Conservation (phyloP, 441 rosid genomes). For the Arabidopsis lyrata region DNA sequence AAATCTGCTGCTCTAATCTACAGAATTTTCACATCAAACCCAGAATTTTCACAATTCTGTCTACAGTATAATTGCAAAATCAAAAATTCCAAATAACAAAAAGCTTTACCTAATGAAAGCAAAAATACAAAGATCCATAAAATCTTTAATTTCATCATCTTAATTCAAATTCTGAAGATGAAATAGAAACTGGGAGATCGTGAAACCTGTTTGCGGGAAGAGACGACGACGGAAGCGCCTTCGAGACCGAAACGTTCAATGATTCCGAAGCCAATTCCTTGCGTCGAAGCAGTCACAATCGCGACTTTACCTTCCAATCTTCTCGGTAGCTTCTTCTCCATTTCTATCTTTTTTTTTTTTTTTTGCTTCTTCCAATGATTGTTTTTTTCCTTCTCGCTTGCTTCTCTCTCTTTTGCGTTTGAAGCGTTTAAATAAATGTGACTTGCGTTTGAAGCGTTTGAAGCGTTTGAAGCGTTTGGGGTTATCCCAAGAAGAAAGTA, state of each 20-base stretch:
- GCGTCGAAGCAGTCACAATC: constrained; percentile 91
- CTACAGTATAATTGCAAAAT: background rate
- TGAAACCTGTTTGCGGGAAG: constrained; percentile 91
- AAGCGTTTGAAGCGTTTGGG: too few relatives aligned
- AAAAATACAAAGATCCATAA: constrained; percentile 9
- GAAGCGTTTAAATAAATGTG: background rate
- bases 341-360: constrained; percentile 19
- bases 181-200: background rate
- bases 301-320: constrained; percentile 87
- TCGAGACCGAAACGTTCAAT: constrained; percentile 82
- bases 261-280: constrained; percentile 86
- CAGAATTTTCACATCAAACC: background rate
- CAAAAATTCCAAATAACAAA: background rate
- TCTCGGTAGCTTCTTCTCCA: constrained; percentile 53
- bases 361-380: constrained; percentile 1
- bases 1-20: background rate
- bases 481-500: too few relatives aligned
- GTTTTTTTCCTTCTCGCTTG: background rate
- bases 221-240: constrained; percentile 92
- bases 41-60: background rate
- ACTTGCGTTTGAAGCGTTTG: background rate
- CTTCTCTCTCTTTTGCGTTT: background rate
- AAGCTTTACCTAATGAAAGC: background rate
- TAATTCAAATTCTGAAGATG: background rate
- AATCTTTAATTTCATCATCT: background rate